phyloP scores from a whole-genome alignment of 1,284 basidiomycete species.

The Austropuccinia psidii region DNA sequence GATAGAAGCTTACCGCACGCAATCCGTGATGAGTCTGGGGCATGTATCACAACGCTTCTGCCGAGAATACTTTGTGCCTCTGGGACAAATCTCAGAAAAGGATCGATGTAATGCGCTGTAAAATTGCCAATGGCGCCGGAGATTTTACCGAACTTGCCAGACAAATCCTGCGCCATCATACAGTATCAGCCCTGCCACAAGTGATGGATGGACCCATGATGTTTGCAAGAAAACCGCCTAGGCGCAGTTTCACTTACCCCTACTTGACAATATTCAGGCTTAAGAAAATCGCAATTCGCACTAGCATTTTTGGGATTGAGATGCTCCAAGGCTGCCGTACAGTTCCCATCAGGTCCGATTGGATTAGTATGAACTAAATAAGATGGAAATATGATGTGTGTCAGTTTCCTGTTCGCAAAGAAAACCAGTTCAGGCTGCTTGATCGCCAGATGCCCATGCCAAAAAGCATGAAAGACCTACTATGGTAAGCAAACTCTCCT shows the following conservation, averaged over 20 bases:
- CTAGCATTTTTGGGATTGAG: not conserved
- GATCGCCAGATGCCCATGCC: not conserved
- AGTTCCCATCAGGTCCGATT: slow-evolving; percentile 8
- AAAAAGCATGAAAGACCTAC: not conserved
- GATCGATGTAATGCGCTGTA: not conserved
- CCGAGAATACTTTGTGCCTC: slow-evolving; percentile 10
- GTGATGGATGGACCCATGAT: not conserved
- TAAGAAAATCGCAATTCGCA: not conserved
- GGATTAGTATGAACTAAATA: slow-evolving; percentile 3
- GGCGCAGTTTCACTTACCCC: not conserved
- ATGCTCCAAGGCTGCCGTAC: not conserved
- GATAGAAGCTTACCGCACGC: slow-evolving; percentile 9
- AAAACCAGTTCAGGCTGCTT: not conserved
- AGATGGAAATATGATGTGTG: not conserved
- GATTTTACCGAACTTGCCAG: slow-evolving; percentile 20
- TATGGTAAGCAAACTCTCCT: not conserved
- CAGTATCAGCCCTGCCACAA: not conserved
- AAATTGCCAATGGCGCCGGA: not conserved
- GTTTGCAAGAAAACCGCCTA: not conserved
- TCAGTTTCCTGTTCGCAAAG: too few species aligned
- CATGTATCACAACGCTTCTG: slow-evolving; percentile 22
- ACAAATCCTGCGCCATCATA: not conserved
- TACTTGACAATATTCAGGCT: slow-evolving; percentile 7
- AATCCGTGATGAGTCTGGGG: slow-evolving; percentile 6
- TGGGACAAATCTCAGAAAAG: slow-evolving; percentile 7